Percentiles rank a stretch among this genome's conserved stretches.
phyloP scores from a whole-genome alignment of 176 grass and related monocot genomes.

The Neostapfia colusana region DNA sequence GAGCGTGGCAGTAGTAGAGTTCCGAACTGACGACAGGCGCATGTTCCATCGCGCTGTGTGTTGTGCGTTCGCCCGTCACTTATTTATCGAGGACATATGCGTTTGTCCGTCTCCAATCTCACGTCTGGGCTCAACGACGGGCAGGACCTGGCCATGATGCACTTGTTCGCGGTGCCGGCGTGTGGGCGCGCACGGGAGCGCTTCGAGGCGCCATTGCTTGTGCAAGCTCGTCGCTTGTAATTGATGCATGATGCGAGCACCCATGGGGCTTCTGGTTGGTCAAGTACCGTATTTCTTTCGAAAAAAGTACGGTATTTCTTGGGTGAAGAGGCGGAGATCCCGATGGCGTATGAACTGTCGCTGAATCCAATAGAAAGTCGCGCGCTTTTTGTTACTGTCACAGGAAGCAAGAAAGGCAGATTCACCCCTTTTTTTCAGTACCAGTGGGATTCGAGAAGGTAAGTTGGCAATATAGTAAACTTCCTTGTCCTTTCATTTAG shows the following conservation, averaged over 20 bases:
- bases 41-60: constrained; percentile 29
- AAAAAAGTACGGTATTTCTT: constrained; percentile 42
- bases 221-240: constrained; percentile 21
- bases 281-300: too few species aligned
- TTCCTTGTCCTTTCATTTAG: neutral
- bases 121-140: neutral
- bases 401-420: constrained; percentile 43
- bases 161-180: constrained; percentile 27
- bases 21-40: constrained; percentile 8
- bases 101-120: neutral
- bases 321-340: constrained; percentile 43
- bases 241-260: constrained; percentile 5
- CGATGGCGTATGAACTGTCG: constrained; percentile 30
- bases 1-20: neutral
- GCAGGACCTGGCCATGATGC: neutral
- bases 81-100: constrained; percentile 12
- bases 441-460: neutral
- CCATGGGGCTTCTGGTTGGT: neutral
- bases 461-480: neutral
- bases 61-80: neutral
- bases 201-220: constrained; percentile 28
- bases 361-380: constrained; percentile 37
- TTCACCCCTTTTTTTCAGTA: neutral
- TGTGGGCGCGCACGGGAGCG: neutral
- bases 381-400: constrained; percentile 40